phyloP scores from a whole-genome alignment of 371 early-diverging fungal species.

The Phascolomyces articulosus region DNA sequence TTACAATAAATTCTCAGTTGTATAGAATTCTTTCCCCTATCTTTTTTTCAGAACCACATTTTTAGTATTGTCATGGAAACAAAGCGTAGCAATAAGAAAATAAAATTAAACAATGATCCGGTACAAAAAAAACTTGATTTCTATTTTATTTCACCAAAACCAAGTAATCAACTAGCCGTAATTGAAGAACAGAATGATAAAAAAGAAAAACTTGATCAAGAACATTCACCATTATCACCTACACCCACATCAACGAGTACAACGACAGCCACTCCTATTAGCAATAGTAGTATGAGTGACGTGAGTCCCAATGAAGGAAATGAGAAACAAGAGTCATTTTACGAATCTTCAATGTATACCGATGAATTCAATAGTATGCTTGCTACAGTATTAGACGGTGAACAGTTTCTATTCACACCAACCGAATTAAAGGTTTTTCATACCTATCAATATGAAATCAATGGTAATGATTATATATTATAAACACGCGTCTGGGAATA shows the following conservation, averaged over 20 bases:
- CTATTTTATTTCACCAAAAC: neutral
- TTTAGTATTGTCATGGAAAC: neutral
- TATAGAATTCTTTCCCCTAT: neutral
- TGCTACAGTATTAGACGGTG: constrained; percentile 56
- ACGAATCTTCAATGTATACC: constrained; percentile 48
- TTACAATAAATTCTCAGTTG: too few relatives aligned
- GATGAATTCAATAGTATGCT: constrained; percentile 60
- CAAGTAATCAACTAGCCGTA: too few relatives aligned
- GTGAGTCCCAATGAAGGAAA: neutral
- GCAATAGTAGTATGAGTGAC: neutral
- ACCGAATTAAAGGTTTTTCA: constrained; percentile 46
- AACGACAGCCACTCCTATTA: neutral
- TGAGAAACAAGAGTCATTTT: constrained; percentile 7
- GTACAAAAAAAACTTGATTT: neutral
- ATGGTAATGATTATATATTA: neutral
- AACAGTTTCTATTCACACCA: constrained; percentile 54
- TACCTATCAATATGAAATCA: neutral
- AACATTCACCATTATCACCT: neutral
- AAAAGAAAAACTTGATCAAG: neutral
- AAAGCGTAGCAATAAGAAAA: neutral
- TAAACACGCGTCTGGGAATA: too few relatives aligned
- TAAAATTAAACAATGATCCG: neutral
- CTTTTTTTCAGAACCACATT: neutral
- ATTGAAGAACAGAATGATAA: neutral
- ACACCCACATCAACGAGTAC: too few relatives aligned